Evolutionary conservation across 2,329 filamentous ascomycete species (phyloP), one percentile per base, ranked within the genome.

Genomic region (Xylariaceae sp.): DNA sequence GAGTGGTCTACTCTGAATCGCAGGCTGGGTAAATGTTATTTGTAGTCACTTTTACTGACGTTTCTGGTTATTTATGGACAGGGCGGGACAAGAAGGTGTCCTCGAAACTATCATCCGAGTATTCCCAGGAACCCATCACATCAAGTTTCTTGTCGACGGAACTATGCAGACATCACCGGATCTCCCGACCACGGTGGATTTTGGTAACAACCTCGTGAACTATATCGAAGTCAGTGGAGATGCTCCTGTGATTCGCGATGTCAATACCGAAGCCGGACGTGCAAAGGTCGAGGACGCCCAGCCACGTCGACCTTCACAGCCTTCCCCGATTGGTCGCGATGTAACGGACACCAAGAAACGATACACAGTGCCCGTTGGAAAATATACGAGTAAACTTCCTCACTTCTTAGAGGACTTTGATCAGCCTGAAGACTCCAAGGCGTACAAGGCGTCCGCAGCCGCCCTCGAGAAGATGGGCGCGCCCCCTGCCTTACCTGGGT

Each of bases 121-220:
- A 60, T 88, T 91, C 11, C 92, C 93, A 3, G 94, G 94, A 66
- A 99, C 94, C 4, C 93, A 99, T 73, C 94, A 99, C 77, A 82
- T 99, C 70, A 93, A 95, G 71, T 99, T 97, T 76, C 83, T 99
- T 66, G 92, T 97, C 54, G 93, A 97, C 75, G 90, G 89, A 60
- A 88, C 93, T 70, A 96, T 97, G 91, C 85, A 88, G 72, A 94
- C 92, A 11, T 94, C 91, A 13, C 86, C 89, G 61, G 85, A 89
- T 64, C 80, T 97, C 57, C 93, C 94, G 11, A 97, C 94, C 0
- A 96, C 94, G 1, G 94, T 99, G 60, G 94, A 99, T 73, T 97
- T 95, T 73, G 95, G 92, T 65, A 97, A 97, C 77, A 96, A 96
- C 72, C 81, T 99, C 15, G 93, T 99, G 75, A 99, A 99, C 76